phyloP scores from a whole-genome alignment of 2,329 filamentous ascomycete genomes.

The Aspergillus vadensis region DNA sequence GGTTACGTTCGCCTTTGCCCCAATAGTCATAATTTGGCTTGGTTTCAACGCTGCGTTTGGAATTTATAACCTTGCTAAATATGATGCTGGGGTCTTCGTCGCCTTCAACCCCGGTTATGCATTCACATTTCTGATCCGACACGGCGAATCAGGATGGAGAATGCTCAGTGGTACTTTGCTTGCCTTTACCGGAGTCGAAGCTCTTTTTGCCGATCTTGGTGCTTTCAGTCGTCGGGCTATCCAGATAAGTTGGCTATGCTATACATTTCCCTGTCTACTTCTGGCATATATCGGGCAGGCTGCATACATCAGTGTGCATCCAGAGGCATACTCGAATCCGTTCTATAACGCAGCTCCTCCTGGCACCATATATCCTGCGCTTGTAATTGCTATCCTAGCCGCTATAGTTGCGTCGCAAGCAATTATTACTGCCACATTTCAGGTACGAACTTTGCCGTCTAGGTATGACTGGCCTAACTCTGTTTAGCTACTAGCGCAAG shows the following conservation, averaged over 20 bases:
- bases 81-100: constrained; percentile 53
- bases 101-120: constrained; percentile 56
- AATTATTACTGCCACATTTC: constrained; percentile 75
- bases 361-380: constrained; percentile 66
- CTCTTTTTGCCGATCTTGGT: constrained; percentile 75
- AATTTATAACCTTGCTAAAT: constrained; percentile 53
- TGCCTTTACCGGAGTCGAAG: constrained; percentile 76
- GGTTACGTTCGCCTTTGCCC: constrained; percentile 53
- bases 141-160: constrained; percentile 55
- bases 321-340: constrained; percentile 67
- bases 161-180: constrained; percentile 66
- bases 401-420: constrained; percentile 73
- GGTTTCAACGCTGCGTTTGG: constrained; percentile 55
- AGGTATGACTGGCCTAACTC: background rate
- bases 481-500: constrained; percentile 61
- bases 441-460: constrained; percentile 43
- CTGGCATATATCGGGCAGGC: constrained; percentile 70
- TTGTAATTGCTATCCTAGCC: constrained; percentile 64
- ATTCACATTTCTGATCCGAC: constrained; percentile 52
- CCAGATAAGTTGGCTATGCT: constrained; percentile 71
- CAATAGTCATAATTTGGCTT: constrained; percentile 60
- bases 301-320: constrained; percentile 65
- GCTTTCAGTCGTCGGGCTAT: constrained; percentile 71
- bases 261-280: constrained; percentile 66
- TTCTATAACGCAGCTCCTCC: constrained; percentile 72